Percentiles rank a stretch among this genome's conserved stretches.
These are phyloP conservation scores for Talaromyces sp. DNA, from an alignment of 2,329 filamentous ascomycete genomes.

Conservation along the genomic window DNA sequence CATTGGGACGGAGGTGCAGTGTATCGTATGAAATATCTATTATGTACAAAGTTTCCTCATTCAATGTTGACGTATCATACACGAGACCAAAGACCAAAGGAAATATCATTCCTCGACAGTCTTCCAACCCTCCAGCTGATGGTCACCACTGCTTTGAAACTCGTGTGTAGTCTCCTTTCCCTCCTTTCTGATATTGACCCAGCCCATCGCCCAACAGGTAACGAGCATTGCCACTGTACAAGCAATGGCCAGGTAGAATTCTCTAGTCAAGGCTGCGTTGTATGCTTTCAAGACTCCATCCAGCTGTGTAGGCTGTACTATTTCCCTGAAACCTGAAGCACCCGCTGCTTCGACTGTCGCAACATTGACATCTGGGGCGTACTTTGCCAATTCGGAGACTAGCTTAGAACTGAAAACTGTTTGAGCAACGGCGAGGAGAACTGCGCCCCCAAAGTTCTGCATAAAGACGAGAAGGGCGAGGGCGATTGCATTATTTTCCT, in stretches of 20 bases:
- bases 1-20: neutral
- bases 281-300: conserved; percentile 34
- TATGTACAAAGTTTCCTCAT: neutral
- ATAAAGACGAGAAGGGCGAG: conserved; percentile 19
- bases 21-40: neutral
- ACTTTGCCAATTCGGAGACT: conserved; percentile 15
- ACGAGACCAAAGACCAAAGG: too few species aligned
- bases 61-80: too few species aligned
- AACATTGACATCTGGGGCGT: conserved; percentile 14
- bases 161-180: neutral
- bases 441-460: conserved; percentile 4
- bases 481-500: conserved; percentile 21
- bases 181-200: neutral
- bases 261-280: conserved; percentile 23
- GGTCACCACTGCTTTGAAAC: neutral
- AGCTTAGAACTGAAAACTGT: conserved; percentile 26
- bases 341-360: conserved; percentile 23
- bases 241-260: conserved; percentile 27
- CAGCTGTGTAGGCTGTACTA: conserved; percentile 18
- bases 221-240: conserved; percentile 24
- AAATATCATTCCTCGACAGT: neutral
- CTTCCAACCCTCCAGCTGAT: neutral
- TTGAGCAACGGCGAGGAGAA: conserved; percentile 16
- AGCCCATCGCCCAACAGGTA: neutral
- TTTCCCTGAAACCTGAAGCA: conserved; percentile 23